Base-by-base conservation (phyloP, 2,329 filamentous ascomycete genomes). In the Xylaria hypoxylon region DNA sequence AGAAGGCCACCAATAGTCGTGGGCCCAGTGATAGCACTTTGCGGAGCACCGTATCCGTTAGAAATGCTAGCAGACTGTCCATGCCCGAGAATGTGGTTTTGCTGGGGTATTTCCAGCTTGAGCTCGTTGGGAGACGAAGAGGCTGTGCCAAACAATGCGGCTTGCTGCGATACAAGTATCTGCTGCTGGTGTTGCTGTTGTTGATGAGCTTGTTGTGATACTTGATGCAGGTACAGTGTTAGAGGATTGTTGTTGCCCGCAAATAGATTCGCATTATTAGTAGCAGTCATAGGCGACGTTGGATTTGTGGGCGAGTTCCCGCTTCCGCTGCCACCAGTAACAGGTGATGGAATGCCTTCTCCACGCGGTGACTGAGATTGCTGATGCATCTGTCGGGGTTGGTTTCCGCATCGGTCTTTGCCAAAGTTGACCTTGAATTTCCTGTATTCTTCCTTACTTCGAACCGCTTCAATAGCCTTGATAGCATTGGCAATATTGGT, bases 361-460 rank as follows among this genome's bases (percentile, higher is more conserved):
- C 82, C 87, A 73, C 82, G 88, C 59, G 93, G 91, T 64, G 90
- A 90, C 76, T 91, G 87, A 59, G 86, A 83, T 72, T 91, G 82
- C 70, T 85, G 87, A 78, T 90, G 88, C 71, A 92, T 87, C 82
- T 98, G 96, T 67, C 96, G 90, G 50, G 96, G 96, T 59, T 96
- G 92, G 82, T 99, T 99, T 72, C 96, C 96, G 76, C 96, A 99
- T 63, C 96, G 90, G 78, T 99, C 96, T 84, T 99, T 99, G 80
- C 96, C 96, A 78, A 99, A 99, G 84, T 99, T 99, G 79, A 99
- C 95, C 87, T 99, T 99, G 89, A 99, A 99, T 75, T 96, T 90
- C 81, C 90, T 93, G 86, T 99, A 99, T 77, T 99, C 96, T 48
- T 98, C 96, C 77, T 94, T 94, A 76, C 94, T 92, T 64, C 96